phyloP scores from a whole-genome alignment of 1,284 basidiomycete genomes.

The Sporisorium sorghi region DNA sequence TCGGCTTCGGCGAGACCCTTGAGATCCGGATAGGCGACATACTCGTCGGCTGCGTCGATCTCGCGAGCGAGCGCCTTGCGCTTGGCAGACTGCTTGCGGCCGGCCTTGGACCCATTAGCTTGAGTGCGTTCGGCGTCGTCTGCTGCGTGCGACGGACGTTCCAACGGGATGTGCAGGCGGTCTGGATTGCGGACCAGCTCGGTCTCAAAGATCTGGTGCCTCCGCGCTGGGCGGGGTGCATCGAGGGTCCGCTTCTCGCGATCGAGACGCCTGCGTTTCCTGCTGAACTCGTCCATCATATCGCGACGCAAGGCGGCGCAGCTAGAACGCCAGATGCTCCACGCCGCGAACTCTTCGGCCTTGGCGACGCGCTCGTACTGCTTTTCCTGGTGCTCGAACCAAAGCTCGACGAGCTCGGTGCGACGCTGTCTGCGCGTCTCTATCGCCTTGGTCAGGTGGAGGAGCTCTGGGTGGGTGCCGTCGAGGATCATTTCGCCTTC shows the following conservation, averaged over 20 bases:
- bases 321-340: constrained; percentile 74
- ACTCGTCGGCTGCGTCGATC: constrained; percentile 45
- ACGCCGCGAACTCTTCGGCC: constrained; percentile 74
- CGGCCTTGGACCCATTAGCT: constrained; percentile 9
- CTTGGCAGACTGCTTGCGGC: constrained; percentile 41
- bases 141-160: not conserved
- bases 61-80: constrained; percentile 42
- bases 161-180: constrained; percentile 37
- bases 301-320: constrained; percentile 75
- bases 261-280: constrained; percentile 82
- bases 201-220: constrained; percentile 67
- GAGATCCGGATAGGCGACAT: constrained; percentile 65
- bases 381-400: constrained; percentile 76
- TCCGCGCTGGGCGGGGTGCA: constrained; percentile 75
- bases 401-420: constrained; percentile 67
- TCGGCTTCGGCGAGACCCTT: constrained; percentile 62
- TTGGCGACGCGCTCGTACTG: constrained; percentile 80
- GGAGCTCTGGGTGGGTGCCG: constrained; percentile 82
- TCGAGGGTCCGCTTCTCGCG: constrained; percentile 81
- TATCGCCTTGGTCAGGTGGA: constrained; percentile 76
- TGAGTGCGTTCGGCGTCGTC: constrained; percentile 19
- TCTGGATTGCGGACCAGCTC: constrained; percentile 64
- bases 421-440: constrained; percentile 68
- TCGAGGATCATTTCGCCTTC: constrained; percentile 73
- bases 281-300: constrained; percentile 84